phyloP scores from a whole-genome alignment of 345 rosid species.

The Luvunga scandens region DNA sequence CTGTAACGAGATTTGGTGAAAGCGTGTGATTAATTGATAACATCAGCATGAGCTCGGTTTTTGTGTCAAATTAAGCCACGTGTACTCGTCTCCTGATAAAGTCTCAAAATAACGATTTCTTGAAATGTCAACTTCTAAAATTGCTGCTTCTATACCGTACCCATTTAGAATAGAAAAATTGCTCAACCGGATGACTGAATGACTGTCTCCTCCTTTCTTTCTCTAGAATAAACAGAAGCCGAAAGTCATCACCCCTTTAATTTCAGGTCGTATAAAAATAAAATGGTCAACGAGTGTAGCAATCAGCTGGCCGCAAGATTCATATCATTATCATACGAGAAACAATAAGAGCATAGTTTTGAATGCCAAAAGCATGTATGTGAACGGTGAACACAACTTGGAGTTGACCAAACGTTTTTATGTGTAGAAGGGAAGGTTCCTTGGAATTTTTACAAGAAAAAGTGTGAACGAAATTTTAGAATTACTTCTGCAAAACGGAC shows the following conservation, averaged over 20 bases:
- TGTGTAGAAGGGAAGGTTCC: background rate
- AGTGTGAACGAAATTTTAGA: no score
- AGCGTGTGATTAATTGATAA: no score
- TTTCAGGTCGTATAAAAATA: no score
- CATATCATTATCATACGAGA: background rate
- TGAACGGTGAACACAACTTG: background rate
- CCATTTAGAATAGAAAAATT: conserved; percentile 2
- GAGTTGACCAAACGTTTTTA: background rate
- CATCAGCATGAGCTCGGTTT: background rate
- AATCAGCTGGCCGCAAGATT: background rate
- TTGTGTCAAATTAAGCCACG: background rate
- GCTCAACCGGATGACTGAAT: no score
- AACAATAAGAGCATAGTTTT: background rate
- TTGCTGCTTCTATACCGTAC: background rate
- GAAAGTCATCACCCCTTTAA: background rate
- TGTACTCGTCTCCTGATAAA: background rate
- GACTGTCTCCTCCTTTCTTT: background rate
- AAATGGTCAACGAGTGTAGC: no score
- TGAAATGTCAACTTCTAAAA: conserved; percentile 2
- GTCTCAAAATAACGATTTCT: background rate
- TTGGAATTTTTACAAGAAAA: background rate
- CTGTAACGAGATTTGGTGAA: no score
- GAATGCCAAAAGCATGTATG: background rate
- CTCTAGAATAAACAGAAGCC: background rate
- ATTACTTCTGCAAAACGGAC: no score